Percentiles rank a stretch among this genome's conserved stretches.
Evolutionary conservation across 1,284 basidiomycete species (phyloP).

Genomic region (Phaffia rhodozyma): DNA sequence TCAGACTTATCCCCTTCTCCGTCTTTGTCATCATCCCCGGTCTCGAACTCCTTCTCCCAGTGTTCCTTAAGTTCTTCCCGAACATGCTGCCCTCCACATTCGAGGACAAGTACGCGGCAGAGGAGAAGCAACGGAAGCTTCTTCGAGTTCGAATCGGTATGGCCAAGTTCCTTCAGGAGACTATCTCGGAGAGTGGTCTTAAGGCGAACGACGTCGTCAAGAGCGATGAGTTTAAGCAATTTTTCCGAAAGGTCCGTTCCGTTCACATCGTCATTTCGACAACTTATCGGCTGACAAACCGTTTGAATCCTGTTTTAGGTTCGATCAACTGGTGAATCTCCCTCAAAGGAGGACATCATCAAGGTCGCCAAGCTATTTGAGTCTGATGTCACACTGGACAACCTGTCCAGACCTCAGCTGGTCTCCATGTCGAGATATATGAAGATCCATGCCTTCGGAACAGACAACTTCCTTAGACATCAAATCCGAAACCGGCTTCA

Average conservation of each 20-base stretch:
- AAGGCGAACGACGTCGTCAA: slow-evolving; percentile 86
- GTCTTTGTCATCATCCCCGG: slow-evolving; percentile 94
- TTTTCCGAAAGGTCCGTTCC: slow-evolving; percentile 76
- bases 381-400: slow-evolving; percentile 95
- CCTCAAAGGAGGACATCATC: slow-evolving; percentile 76
- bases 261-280: not conserved
- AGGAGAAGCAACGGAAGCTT: slow-evolving; percentile 93
- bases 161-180: slow-evolving; percentile 99
- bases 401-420: slow-evolving; percentile 89
- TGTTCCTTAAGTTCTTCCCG: slow-evolving; percentile 93
- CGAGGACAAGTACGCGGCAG: slow-evolving; percentile 92
- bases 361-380: slow-evolving; percentile 94
- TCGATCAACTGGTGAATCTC: slow-evolving; percentile 86
- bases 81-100: slow-evolving; percentile 99
- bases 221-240: slow-evolving; percentile 94
- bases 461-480: slow-evolving; percentile 94
- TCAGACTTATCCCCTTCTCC: slow-evolving; percentile 87
- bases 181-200: slow-evolving; percentile 82
- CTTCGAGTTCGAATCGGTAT: slow-evolving; percentile 91
- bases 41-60: slow-evolving; percentile 95
- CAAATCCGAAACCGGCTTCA: slow-evolving; percentile 77
- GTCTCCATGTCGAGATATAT: slow-evolving; percentile 96
- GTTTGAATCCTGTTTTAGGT: slow-evolving; percentile 42
- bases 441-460: slow-evolving; percentile 96
- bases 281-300: not conserved